Conservation (phyloP, 2,329 filamentous ascomycete species). For the Fusarium sarcochroum region DNA sequence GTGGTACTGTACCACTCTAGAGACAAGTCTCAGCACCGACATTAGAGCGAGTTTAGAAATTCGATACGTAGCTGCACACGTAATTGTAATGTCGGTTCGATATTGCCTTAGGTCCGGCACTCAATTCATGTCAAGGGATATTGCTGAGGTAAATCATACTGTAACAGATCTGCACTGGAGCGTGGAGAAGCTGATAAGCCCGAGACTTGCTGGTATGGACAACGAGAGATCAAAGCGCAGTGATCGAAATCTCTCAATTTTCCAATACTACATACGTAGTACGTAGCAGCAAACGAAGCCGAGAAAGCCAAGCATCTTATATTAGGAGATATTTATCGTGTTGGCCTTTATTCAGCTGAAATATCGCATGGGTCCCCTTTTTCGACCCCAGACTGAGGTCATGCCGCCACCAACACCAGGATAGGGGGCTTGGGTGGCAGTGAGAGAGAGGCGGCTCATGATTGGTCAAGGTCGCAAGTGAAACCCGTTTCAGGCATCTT, state of each 20-base stretch:
- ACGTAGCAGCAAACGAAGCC: not conserved
- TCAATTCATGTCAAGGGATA: conserved; percentile 33
- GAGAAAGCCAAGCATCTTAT: conserved; percentile 6
- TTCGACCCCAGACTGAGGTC: conserved; percentile 25
- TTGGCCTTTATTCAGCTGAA: conserved; percentile 13
- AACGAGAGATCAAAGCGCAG: conserved; percentile 7
- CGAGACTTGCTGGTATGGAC: conserved; percentile 9
- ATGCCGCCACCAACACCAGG: conserved; percentile 33
- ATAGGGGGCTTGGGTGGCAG: conserved; percentile 24
- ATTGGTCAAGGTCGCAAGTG: conserved; percentile 36
- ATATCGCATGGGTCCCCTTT: conserved; percentile 25
- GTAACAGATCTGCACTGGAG: conserved; percentile 18
- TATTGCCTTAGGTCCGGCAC: conserved; percentile 28
- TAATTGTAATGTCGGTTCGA: conserved; percentile 34
- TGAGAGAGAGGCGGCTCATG: conserved; percentile 22
- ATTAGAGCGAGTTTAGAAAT: conserved; percentile 3
- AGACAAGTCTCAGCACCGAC: not conserved
- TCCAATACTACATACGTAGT: not conserved
- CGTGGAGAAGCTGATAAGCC: conserved; percentile 13
- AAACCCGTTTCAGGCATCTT: conserved; percentile 50
- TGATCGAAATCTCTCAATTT: conserved; percentile 16
- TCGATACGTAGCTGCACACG: conserved; percentile 21
- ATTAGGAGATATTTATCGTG: conserved; percentile 10
- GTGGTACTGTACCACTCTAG: not conserved
- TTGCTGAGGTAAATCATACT: conserved; percentile 10